Evolutionary conservation across 192 early-diverging fungal species (phyloP), one percentile per base, ranked within the genome.

Genomic region (Coemansia sp.): DNA sequence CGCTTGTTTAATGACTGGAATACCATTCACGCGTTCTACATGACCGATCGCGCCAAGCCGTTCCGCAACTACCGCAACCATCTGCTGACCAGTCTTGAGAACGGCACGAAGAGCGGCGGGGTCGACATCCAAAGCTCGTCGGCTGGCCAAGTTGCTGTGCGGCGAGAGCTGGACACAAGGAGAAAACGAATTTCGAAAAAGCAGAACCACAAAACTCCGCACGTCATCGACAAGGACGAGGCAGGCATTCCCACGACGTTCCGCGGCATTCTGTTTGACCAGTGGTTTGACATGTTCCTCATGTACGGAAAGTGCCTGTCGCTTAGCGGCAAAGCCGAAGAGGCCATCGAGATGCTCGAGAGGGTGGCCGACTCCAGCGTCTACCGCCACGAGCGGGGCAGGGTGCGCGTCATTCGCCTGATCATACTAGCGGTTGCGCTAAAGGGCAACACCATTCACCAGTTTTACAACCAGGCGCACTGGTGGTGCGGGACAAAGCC

Each of bases 271-370:
- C 32, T 43, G 38, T 85, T 85, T 39, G 63, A 53, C 20, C 59
- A 63, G 20, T 85, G 84, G 84, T 29, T 65, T 9, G 63, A 73
- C 35, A 74, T 85, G 68, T 83, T 85, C 25, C 66, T 83, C n/a
- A 31, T 63, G 46, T 83, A 79, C 47, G 70, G 46, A 8, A 67
- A 76, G 32, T 76, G 74, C 22, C 66, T 85, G 68, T 42, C 65
- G 3, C 47, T 79, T 2, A 60, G 60, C 41, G 47, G 46, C 12
- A 64, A 64, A 11, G 7, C 59, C 2, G 47, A 38, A 20, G 71
- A 62, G 22, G 79, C 84, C 6, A 17, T 71, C 11, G 46, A 63
- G 7, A 41, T 83, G 54, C 70, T 85, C 0, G 76, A 83, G 19
- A 58, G 24, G 2, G 64, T 83, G 27, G 64, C 53, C 40, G 60